Percentiles rank a stretch among this genome's conserved stretches.
Evolutionary conservation across 495 filamentous ascomycete genomes (phyloP).

Genomic region (Hyaloscypha finlandica): DNA sequence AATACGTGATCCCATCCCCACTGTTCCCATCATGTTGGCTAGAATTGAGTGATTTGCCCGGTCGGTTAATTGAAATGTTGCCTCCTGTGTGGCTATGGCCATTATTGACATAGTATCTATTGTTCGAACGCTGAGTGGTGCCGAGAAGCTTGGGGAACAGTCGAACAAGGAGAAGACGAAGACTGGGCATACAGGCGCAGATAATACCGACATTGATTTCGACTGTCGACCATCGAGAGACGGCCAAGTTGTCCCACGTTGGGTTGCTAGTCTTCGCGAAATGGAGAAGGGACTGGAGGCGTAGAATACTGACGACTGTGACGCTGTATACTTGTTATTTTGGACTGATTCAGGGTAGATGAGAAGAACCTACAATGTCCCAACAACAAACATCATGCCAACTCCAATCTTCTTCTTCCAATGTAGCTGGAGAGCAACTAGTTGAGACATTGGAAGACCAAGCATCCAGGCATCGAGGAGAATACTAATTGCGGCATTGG

Average conservation of each 20-base stretch:
- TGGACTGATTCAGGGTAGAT: no score
- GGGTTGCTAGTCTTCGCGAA: slow-evolving; percentile 24
- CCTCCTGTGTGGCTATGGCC: slow-evolving; percentile 11
- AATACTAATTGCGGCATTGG: slow-evolving; percentile 52
- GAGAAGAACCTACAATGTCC: slow-evolving; percentile 47
- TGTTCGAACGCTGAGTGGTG: slow-evolving; percentile 3
- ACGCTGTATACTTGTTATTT: slow-evolving; percentile 22
- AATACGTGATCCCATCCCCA: slow-evolving; percentile 9
- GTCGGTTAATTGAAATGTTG: slow-evolving; percentile 11
- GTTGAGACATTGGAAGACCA: slow-evolving; percentile 49
- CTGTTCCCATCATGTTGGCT: neutral
- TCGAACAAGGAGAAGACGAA: slow-evolving; percentile 26
- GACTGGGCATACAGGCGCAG: slow-evolving; percentile 34
- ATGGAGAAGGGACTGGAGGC: slow-evolving; percentile 25
- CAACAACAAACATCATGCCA: slow-evolving; percentile 53
- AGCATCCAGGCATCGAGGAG: slow-evolving; percentile 54
- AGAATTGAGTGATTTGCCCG: slow-evolving; percentile 7
- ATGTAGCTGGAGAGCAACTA: slow-evolving; percentile 45
- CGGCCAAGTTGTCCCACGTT: slow-evolving; percentile 25
- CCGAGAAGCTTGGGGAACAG: slow-evolving; percentile 23
- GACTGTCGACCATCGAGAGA: slow-evolving; percentile 30
- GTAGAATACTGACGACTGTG: slow-evolving; percentile 33
- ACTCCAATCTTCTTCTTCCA: slow-evolving; percentile 50
- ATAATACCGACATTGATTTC: slow-evolving; percentile 39
- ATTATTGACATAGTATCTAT: slow-evolving; percentile 21